A percentile compares a stretch with the other conserved stretches of the same genome.
Conservation (phyloP, 2,329 filamentous ascomycete genomes). For the Trichoderma afroharzianum region DNA sequence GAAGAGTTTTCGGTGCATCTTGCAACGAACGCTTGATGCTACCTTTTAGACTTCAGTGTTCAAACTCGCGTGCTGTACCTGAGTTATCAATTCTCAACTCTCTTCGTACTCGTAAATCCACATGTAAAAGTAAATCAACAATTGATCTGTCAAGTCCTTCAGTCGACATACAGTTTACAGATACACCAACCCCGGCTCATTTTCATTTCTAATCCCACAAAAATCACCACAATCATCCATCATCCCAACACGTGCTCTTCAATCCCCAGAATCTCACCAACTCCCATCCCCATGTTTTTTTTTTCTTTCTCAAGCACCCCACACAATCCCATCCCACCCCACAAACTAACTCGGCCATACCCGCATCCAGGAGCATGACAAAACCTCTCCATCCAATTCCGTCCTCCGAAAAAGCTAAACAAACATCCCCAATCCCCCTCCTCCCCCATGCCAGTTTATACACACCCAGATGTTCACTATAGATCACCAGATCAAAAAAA, state of each 20-base stretch:
- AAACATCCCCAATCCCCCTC: neutral
- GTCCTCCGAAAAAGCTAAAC: neutral
- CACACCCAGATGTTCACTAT: neutral
- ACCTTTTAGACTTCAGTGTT: neutral
- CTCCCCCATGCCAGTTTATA: neutral
- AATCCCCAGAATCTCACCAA: neutral
- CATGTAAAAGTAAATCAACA: neutral
- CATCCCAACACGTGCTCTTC: neutral
- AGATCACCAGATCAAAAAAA: conserved; percentile 13
- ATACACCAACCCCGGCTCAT: neutral
- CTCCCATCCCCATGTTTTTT: neutral
- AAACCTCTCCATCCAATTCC: neutral
- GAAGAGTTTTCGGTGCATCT: neutral
- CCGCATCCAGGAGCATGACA: neutral
- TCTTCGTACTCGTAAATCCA: neutral
- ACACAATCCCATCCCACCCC: conserved; percentile 5
- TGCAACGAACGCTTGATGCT: neutral
- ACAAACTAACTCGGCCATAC: conserved; percentile 17
- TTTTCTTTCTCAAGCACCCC: neutral
- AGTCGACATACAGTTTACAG: neutral
- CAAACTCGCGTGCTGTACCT: neutral
- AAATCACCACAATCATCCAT: neutral
- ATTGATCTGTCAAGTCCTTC: neutral
- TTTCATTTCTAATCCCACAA: neutral
- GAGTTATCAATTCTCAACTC: neutral